Evolutionary conservation across 441 rosid species (phyloP).

Genomic region (Populus hybrid): DNA sequence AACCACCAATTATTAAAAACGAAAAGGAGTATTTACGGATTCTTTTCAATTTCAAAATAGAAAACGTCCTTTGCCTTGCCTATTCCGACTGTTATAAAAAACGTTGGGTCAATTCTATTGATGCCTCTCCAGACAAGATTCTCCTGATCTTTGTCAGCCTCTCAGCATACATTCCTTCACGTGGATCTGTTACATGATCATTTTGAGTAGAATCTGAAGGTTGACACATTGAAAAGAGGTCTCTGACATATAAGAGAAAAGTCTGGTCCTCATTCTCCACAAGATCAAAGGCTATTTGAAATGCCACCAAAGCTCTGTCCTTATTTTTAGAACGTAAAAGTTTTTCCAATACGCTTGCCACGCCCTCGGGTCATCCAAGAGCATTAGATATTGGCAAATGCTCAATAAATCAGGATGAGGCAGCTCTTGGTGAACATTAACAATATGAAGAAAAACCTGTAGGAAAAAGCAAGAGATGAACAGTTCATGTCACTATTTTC

Average conservation of each 20-base stretch:
- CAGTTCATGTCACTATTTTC: background rate
- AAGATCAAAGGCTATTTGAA: conserved; percentile 96
- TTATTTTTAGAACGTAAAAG: conserved; percentile 76
- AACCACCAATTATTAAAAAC: too few species aligned
- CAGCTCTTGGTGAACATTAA: conserved; percentile 73
- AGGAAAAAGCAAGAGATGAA: conserved; percentile 12
- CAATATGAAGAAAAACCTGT: conserved; percentile 87
- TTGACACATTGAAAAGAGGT: conserved; percentile 62
- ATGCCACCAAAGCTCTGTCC: conserved; percentile 80
- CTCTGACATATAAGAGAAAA: conserved; percentile 83
- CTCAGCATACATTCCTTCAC: conserved; percentile 66
- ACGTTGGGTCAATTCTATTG: conserved; percentile 84
- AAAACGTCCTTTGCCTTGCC: conserved; percentile 38
- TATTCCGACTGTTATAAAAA: conserved; percentile 90
- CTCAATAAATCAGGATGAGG: conserved; percentile 92
- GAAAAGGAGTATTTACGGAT: too few species aligned
- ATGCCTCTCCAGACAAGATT: conserved; percentile 89
- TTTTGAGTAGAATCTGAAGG: conserved; percentile 43
- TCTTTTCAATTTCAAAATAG: too few species aligned
- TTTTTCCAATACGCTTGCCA: conserved; percentile 81
- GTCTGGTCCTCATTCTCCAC: conserved; percentile 98
- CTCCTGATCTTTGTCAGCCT: conserved; percentile 77
- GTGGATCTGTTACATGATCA: conserved; percentile 58
- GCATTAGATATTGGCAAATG: conserved; percentile 95
- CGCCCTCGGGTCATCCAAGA: conserved; percentile 89